phyloP scores from a whole-genome alignment of 2,329 filamentous ascomycete genomes.

The Talaromyces sp. region DNA sequence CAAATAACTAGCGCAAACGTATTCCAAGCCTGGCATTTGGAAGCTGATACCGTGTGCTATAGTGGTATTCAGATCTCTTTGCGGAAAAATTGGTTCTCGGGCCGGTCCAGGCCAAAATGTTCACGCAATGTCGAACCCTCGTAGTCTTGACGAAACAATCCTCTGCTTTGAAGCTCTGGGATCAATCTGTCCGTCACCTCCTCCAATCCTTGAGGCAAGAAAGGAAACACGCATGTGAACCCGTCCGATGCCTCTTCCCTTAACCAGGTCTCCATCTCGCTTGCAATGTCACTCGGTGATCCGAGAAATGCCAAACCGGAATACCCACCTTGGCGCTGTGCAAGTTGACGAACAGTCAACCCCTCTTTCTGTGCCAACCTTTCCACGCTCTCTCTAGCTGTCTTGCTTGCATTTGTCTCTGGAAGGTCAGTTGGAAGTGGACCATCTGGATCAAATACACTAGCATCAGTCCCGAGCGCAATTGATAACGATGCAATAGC shows the following conservation, averaged over 20 bases:
- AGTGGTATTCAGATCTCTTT: background rate
- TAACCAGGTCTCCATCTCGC: constrained; percentile 55
- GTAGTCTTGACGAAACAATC: constrained; percentile 57
- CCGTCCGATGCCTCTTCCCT: constrained; percentile 54
- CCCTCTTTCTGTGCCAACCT: constrained; percentile 50
- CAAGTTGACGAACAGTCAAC: constrained; percentile 56
- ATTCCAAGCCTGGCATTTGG: too few species aligned
- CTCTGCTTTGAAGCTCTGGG: constrained; percentile 56
- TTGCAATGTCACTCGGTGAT: constrained; percentile 52
- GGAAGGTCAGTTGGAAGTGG: constrained; percentile 54
- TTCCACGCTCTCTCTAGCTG: constrained; percentile 48
- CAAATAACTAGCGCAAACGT: too few species aligned
- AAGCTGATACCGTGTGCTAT: too few species aligned
- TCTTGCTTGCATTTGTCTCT: constrained; percentile 59
- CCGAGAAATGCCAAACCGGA: constrained; percentile 56
- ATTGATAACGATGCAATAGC: constrained; percentile 57
- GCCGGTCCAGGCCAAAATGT: constrained; percentile 57
- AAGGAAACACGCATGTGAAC: constrained; percentile 56
- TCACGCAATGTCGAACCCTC: constrained; percentile 57
- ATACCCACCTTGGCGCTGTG: constrained; percentile 54
- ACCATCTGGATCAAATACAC: constrained; percentile 53
- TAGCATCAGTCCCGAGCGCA: constrained; percentile 51
- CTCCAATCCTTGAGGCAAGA: constrained; percentile 55
- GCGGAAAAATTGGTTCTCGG: constrained; percentile 45
- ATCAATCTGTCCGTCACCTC: constrained; percentile 52